Percentiles rank a stretch among this genome's conserved stretches.
Evolutionary conservation across 441 rosid species (phyloP).

Genomic region (Jatropha multifida): DNA sequence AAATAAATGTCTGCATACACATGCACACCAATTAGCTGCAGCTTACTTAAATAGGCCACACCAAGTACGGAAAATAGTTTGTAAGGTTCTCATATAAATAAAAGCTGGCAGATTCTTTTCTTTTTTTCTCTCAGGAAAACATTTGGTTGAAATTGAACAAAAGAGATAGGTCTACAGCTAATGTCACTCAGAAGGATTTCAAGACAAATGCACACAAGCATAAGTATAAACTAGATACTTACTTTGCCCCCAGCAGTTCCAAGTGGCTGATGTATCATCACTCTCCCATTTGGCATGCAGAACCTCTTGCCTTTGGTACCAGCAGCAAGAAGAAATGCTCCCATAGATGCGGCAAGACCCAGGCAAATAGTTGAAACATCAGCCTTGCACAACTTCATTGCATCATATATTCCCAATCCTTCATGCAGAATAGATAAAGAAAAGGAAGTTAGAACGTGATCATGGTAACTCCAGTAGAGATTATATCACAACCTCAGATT

Average conservation of each 20-base stretch:
- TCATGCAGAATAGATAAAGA: conserved; percentile 18
- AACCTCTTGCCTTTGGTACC: conserved; percentile 92
- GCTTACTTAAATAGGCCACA: background rate
- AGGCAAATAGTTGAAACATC: conserved; percentile 92
- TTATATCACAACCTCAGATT: background rate
- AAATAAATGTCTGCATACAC: background rate
- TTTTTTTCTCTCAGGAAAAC: background rate
- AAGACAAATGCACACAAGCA: conserved; percentile 9
- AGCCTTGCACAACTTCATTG: conserved; percentile 92
- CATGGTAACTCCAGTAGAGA: background rate
- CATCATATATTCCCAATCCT: conserved; percentile 95
- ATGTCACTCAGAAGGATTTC: background rate
- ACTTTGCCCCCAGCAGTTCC: conserved; percentile 90
- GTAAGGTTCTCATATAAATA: background rate
- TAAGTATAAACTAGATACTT: conserved; percentile 25
- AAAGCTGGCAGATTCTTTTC: background rate
- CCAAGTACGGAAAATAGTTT: background rate
- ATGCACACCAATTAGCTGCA: background rate
- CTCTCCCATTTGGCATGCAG: conserved; percentile 95
- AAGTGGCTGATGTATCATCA: conserved; percentile 94
- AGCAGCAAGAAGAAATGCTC: conserved; percentile 83
- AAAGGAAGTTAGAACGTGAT: background rate
- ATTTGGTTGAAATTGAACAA: background rate
- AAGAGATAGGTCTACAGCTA: background rate
- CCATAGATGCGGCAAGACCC: conserved; percentile 94